These are phyloP conservation scores for Elongisporangium undulatum DNA, from an alignment of 352 stramenopile genomes.

Conservation along the genomic window DNA sequence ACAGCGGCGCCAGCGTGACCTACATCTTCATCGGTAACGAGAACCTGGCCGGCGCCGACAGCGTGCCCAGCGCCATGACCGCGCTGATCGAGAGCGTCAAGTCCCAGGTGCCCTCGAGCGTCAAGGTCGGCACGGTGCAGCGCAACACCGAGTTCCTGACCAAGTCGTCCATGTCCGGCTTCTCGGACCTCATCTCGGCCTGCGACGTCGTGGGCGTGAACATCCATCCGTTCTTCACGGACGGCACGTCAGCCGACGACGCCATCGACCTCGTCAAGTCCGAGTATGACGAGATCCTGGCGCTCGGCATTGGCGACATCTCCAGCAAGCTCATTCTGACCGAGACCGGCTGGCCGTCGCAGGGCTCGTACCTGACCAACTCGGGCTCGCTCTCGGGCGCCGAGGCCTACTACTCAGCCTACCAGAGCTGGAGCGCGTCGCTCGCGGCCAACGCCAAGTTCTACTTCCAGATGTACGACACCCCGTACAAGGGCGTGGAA, in stretches of 20 bases:
- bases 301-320: slow-evolving; percentile 13
- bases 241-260: slow-evolving; percentile 18
- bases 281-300: slow-evolving; percentile 42
- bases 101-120: slow-evolving; percentile 22
- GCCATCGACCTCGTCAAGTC: slow-evolving; percentile 41
- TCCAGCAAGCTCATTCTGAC: slow-evolving; percentile 41
- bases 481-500: slow-evolving; percentile 24
- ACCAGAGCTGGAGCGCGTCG: slow-evolving; percentile 49
- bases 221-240: slow-evolving; percentile 58
- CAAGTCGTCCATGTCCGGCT: slow-evolving; percentile 21
- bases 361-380: slow-evolving; percentile 28
- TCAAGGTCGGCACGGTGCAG: slow-evolving; percentile 69
- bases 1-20: slow-evolving; percentile 29
- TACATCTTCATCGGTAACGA: slow-evolving; percentile 72
- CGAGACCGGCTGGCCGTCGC: slow-evolving; percentile 50
- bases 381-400: slow-evolving; percentile 25
- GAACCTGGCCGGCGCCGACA: slow-evolving; percentile 32
- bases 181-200: slow-evolving; percentile 29
- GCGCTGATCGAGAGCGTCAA: slow-evolving; percentile 52
- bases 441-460: slow-evolving; percentile 38
- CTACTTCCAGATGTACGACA: slow-evolving; percentile 82
- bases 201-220: slow-evolving; percentile 52
- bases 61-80: slow-evolving; percentile 36
- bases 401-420: slow-evolving; percentile 45
- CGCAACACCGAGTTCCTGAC: slow-evolving; percentile 53